Evolutionary conservation across 352 stramenopile genomes (phyloP), one percentile per base, ranked within the genome.

Genomic region (Globisporangium megalacanthum): DNA sequence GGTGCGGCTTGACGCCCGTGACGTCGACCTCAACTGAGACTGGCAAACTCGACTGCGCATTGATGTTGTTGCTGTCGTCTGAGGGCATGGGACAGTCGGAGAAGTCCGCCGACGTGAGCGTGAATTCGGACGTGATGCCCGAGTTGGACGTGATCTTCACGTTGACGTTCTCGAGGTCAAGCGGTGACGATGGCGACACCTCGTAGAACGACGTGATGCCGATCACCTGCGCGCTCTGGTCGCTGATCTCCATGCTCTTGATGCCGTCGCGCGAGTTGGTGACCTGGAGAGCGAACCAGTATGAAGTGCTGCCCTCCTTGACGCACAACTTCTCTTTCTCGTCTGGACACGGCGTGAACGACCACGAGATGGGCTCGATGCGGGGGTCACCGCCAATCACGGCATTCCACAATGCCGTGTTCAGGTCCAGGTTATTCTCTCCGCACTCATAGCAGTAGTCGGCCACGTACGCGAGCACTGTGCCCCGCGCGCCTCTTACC

Each of bases 161-260:
- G n/a, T 51, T 50, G 36, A 57, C 39, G 46, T 71, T 51, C 41
- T 51, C 47, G 14, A 62, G 39, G 14, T 57, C 39, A 14, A 56
- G 47, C 22, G 56, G 79, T n/a, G 79, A 96, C 19, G 89, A 97
- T 66, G 83, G 56, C 13, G 56, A 58, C 4, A 62, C 15, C 19
- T 62, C 35, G 29, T 92, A 90, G 83, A 83, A 95, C 64, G 64
- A 94, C 61, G 86, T 96, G 29, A 96, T 95, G 69, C 96, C 88
- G 42, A 68, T 96, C 20, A 90, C 75, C 10, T 86, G 72, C 20
- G 95, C 91, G 63, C 92, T 80, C 15, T 97, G 13, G 88, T 96
- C 41, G 29, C 42, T 39, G 15, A 58, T 33, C 22, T 52, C 47
- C 47, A 52, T 52, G 47, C 22, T 52, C 22, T 51, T 49, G 15